Evolutionary conservation across 441 rosid species (phyloP), one percentile per base, ranked within the genome.

Genomic region (Euphorbia schlechtendalii): DNA sequence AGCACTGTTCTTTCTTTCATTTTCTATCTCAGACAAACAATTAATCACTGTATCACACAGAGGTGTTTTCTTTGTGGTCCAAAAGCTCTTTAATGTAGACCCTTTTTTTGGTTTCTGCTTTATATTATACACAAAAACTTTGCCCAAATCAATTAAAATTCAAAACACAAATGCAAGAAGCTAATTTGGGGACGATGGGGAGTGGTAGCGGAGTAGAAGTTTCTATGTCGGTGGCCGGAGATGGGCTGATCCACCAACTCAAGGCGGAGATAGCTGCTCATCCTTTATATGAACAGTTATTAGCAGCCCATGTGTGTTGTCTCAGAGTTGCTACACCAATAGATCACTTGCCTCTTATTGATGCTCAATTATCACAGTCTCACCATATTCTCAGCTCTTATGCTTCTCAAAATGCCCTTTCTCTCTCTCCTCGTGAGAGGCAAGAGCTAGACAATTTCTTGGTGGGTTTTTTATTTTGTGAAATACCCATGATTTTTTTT

Each of bases 261-360:
- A 92, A 86, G 84, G 85, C 85, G 43, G 96, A 92, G 81, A 86
- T 92, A 72, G 96, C 87, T 45, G 73, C 77, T 18, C 96, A 92
- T 72, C 92, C 97, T 34, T 69, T 92, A 63, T 92, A 82, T 69
- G 98, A 92, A 45, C 96, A 92, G 78, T 77, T 92, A 17, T 62
- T 90, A 46, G 65, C 96, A 2, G 98, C 96, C 13, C 98, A 92
- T 71, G 94, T 90, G 36, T 79, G 96, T 15, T 90, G 98, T 74
- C 82, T 92, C 10, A 83, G 97, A 59, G 97, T 90, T 22, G 98
- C 97, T 5, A 92, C 98, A 32, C 98, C 98, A 8, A 84, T 92
- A 60, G 98, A 92, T 77, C 98, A 92, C 71, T 74, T 92, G 68
- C 94, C 98, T 30, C 82, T 85, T 48, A 92, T 92, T 71, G 97